These are phyloP conservation scores for Beta vulgaris DNA, from an alignment of 148 eudicot genomes.

Conservation along the genomic window DNA sequence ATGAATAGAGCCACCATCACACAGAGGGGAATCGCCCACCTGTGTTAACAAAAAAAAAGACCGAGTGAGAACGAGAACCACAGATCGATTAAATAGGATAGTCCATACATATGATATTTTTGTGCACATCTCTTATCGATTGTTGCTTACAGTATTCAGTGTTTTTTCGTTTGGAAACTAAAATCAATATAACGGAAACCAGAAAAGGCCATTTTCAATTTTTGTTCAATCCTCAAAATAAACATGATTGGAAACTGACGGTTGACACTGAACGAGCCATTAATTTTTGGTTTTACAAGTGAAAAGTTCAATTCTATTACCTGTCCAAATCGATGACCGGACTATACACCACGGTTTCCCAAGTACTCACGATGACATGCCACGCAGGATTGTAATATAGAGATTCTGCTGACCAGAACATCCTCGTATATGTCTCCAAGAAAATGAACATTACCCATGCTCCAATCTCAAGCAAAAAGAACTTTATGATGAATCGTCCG, in stretches of 20 bases:
- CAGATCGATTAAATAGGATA: neutral
- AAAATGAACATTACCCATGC: conserved; percentile 97
- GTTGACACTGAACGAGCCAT: no score
- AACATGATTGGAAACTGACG: no score
- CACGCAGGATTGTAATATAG: conserved; percentile 94
- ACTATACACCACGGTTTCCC: conserved; percentile 94
- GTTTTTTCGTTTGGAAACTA: no score
- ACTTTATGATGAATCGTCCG: conserved; percentile 81
- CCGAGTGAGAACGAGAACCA: neutral
- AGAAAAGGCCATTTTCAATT: no score
- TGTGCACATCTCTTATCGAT: neutral
- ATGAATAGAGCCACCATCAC: conserved; percentile 43
- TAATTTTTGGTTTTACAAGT: no score
- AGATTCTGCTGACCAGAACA: conserved; percentile 99
- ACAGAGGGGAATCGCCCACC: conserved; percentile 90
- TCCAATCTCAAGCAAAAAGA: conserved; percentile 78
- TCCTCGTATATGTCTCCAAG: conserved; percentile 93
- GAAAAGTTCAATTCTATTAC: conserved; percentile 30
- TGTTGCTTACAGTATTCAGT: no score
- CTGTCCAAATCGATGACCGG: conserved; percentile 95
- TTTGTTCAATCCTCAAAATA: no score
- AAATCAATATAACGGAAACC: no score
- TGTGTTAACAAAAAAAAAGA: conserved; percentile 27
- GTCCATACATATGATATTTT: neutral
- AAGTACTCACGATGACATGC: conserved; percentile 77